Conservation (phyloP, 495 filamentous ascomycete genomes). For the Lentithecium fluviatile region DNA sequence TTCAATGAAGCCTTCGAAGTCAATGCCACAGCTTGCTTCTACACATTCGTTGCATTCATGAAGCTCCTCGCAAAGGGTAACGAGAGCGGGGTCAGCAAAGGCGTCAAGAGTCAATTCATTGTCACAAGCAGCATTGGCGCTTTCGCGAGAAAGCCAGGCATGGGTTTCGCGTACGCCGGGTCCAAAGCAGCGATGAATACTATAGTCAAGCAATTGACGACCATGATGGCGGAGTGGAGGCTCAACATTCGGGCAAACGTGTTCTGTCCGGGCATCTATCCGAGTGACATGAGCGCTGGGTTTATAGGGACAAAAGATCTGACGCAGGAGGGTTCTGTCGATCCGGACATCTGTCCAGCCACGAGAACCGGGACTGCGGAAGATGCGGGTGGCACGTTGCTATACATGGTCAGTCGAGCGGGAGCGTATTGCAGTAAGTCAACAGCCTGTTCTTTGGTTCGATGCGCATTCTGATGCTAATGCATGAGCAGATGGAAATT, state of each 20-base stretch:
- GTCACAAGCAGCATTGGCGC: conserved; percentile 60
- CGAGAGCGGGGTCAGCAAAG: conserved; percentile 24
- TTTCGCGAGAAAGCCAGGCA: conserved; percentile 55
- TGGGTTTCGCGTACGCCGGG: conserved; percentile 60
- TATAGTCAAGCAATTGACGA: background rate
- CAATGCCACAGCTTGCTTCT: conserved; percentile 62
- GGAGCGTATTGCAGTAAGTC: conserved; percentile 22
- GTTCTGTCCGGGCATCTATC: conserved; percentile 25
- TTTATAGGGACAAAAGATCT: conserved; percentile 20
- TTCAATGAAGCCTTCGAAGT: conserved; percentile 59
- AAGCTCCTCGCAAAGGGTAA: conserved; percentile 63
- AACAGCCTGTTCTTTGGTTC: background rate
- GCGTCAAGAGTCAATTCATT: conserved; percentile 62
- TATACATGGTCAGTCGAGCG: conserved; percentile 13
- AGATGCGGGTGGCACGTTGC: conserved; percentile 20
- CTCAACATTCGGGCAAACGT: too few relatives aligned
- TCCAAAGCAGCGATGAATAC: conserved; percentile 58
- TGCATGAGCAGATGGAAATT: conserved; percentile 16
- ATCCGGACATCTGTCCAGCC: conserved; percentile 11
- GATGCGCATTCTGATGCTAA: background rate
- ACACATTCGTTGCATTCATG: conserved; percentile 63
- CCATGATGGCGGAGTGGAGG: too few relatives aligned
- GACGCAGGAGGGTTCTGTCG: conserved; percentile 13
- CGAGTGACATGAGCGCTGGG: conserved; percentile 26
- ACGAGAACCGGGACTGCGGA: conserved; percentile 16